These are phyloP conservation scores for Curvularia spicifera DNA, from an alignment of 2,329 filamentous ascomycete genomes.

Conservation along the genomic window DNA sequence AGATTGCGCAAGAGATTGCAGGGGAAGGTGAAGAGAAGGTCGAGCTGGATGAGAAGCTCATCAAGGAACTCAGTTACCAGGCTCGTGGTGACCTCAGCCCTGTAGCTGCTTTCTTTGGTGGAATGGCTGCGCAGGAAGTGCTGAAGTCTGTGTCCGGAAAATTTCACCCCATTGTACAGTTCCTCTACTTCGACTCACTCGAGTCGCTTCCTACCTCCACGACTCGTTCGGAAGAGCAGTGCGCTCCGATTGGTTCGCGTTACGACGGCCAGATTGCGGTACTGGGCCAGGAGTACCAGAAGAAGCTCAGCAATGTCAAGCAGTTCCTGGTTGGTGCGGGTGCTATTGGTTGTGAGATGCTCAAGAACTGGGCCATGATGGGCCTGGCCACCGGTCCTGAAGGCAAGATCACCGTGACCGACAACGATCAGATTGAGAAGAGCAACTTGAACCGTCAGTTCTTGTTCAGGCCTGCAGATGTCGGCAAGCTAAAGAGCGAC, in stretches of 20 bases:
- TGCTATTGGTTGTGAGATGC: conserved; percentile 97
- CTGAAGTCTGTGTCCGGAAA: conserved; percentile 97
- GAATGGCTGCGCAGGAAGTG: conserved; percentile 90
- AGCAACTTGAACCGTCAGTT: conserved; percentile 98
- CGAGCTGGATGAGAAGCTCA: conserved; percentile 88
- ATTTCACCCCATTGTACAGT: conserved; percentile 94
- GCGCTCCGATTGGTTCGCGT: conserved; percentile 81
- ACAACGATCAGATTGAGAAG: conserved; percentile 99
- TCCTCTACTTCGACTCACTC: conserved; percentile 97
- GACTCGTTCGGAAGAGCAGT: conserved; percentile 81
- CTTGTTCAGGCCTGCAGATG: conserved; percentile 90
- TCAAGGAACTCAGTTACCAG: conserved; percentile 93
- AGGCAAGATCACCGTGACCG: conserved; percentile 89
- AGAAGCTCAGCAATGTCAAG: conserved; percentile 87
- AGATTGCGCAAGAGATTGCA: conserved; percentile 76
- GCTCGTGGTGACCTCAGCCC: conserved; percentile 88
- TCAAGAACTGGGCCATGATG: conserved; percentile 99
- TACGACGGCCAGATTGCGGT: conserved; percentile 98
- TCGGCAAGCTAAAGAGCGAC: conserved; percentile 96
- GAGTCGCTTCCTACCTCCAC: conserved; percentile 84
- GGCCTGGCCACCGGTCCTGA: conserved; percentile 86
- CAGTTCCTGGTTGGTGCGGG: conserved; percentile 96
- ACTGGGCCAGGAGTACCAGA: conserved; percentile 90
- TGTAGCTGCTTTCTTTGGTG: conserved; percentile 94
- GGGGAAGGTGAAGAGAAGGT: conserved; percentile 70